Conservation (phyloP, 2,329 filamentous ascomycete genomes). For the Claviceps humidiphila region DNA sequence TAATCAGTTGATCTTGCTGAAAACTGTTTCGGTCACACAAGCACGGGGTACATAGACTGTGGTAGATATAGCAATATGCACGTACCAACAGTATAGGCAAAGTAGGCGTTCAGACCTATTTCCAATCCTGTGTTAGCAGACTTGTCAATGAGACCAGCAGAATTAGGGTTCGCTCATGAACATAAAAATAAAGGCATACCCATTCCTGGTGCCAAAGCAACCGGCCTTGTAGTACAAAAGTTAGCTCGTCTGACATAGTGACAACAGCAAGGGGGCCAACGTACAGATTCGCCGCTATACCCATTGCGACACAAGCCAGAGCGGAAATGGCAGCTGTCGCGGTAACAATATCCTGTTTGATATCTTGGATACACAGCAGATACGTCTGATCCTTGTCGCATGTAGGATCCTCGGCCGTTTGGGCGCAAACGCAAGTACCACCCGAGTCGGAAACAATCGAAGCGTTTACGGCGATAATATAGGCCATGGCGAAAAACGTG, state of each 20-base stretch:
- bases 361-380: conserved; percentile 44
- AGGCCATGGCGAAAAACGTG: conserved; percentile 56
- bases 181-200: conserved; percentile 13
- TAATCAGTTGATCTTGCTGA: not conserved
- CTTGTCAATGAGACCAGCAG: not conserved
- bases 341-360: conserved; percentile 71
- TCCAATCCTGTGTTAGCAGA: not conserved
- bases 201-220: conserved; percentile 30
- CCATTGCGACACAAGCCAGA: conserved; percentile 71
- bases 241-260: conserved; percentile 2
- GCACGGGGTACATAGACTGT: not conserved
- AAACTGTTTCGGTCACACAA: not conserved
- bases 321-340: conserved; percentile 74
- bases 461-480: conserved; percentile 41
- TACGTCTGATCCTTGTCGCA: conserved; percentile 46
- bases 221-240: conserved; percentile 14
- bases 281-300: conserved; percentile 63
- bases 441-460: conserved; percentile 48
- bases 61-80: conserved; percentile 8
- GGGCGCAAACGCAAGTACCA: conserved; percentile 63
- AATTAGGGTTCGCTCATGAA: not conserved
- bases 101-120: conserved; percentile 66
- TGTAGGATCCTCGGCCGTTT: conserved; percentile 33
- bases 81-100: conserved; percentile 51
- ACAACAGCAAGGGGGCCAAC: conserved; percentile 11